A percentile compares a stretch with the other conserved stretches of the same genome.
phyloP scores from a whole-genome alignment of 2,329 filamentous ascomycete genomes.

The Hypomyces perniciosus region DNA sequence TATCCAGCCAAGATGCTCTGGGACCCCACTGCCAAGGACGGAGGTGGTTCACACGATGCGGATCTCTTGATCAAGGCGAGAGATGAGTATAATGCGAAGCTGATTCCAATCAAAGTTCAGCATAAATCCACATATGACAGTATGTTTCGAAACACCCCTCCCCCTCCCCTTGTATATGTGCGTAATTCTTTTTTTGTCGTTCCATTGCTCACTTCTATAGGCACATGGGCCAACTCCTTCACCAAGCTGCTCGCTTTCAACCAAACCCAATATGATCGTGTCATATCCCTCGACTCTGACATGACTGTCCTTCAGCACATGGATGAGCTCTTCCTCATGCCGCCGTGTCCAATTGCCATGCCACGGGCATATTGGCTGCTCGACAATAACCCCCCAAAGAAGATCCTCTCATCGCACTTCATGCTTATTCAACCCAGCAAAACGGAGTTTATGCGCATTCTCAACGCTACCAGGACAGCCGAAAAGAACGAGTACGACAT shows the following conservation, averaged over 20 bases:
- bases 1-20: conserved; percentile 36
- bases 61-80: conserved; percentile 36
- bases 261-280: conserved; percentile 50
- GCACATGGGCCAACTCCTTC: conserved; percentile 57
- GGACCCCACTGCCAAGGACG: conserved; percentile 22
- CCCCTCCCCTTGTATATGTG: background rate
- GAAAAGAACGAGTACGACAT: conserved; percentile 51
- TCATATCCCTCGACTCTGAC: conserved; percentile 55
- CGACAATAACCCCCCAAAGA: conserved; percentile 33
- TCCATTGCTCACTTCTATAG: conserved; percentile 14
- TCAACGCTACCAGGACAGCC: conserved; percentile 21
- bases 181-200: background rate
- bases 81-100: conserved; percentile 38
- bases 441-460: conserved; percentile 39
- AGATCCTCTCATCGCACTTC: conserved; percentile 51
- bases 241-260: conserved; percentile 66
- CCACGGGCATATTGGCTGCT: conserved; percentile 66
- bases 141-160: background rate
- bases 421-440: conserved; percentile 54
- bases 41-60: conserved; percentile 20
- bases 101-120: conserved; percentile 37
- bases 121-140: conserved; percentile 27
- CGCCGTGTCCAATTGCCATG: conserved; percentile 56
- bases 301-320: conserved; percentile 55
- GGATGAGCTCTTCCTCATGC: conserved; percentile 67